These are phyloP conservation scores for Symmetrospora coprosmae DNA, from an alignment of 768 basidiomycete genomes.

Conservation along the genomic window DNA sequence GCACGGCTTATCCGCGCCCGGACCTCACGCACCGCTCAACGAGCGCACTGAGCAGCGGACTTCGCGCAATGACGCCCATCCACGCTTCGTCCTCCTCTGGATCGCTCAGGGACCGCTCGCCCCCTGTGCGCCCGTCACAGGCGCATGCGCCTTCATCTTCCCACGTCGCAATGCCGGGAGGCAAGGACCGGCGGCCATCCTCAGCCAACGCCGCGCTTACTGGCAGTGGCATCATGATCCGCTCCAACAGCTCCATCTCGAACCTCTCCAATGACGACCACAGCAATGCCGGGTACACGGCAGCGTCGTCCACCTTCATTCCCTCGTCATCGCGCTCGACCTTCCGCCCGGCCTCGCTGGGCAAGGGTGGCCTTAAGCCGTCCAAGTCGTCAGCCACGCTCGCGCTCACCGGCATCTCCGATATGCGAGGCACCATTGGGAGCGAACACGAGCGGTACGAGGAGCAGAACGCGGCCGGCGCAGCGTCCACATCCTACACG, in stretches of 20 bases:
- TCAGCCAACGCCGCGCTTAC: background rate
- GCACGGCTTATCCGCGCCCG: no score
- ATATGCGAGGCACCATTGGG: constrained; percentile 14
- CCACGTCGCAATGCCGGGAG: background rate
- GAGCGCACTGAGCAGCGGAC: constrained; percentile 3
- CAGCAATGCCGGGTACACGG: background rate
- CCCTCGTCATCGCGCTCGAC: background rate
- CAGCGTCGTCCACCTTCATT: background rate
- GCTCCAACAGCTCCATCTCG: background rate
- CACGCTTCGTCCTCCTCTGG: background rate
- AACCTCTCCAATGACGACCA: background rate
- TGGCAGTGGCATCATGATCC: background rate
- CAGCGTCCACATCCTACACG: no score
- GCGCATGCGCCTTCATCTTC: background rate
- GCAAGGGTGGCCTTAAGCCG: constrained; percentile 2
- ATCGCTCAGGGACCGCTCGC: background rate
- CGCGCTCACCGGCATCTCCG: background rate
- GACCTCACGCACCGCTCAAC: constrained; percentile 5
- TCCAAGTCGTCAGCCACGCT: constrained; percentile 11
- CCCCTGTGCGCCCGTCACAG: background rate
- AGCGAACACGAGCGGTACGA: no score
- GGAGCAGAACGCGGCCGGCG: no score
- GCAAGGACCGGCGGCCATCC: background rate
- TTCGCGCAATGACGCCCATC: constrained; percentile 19
- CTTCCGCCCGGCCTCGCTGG: constrained; percentile 14